Percentiles rank a stretch among this genome's conserved stretches.
Evolutionary conservation across 805 yeast genomes (phyloP).

Genomic region (Ogataea polymorpha): DNA sequence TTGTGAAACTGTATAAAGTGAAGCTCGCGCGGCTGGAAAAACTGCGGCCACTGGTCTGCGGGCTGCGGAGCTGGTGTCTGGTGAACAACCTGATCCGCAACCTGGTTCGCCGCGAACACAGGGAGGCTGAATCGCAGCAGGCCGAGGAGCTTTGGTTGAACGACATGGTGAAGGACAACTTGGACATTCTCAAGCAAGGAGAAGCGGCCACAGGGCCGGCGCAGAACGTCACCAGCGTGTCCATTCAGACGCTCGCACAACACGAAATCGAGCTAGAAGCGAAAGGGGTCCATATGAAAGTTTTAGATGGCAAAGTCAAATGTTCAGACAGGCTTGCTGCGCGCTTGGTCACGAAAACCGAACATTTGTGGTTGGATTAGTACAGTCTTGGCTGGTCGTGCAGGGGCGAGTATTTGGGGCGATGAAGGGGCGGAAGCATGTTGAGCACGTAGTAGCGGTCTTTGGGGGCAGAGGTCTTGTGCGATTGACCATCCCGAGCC

Average conservation of each 20-base stretch:
- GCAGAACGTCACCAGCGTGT: conserved; percentile 2
- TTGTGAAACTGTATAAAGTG: conserved; percentile 29
- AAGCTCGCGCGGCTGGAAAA: conserved; percentile 22
- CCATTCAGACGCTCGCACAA: conserved; percentile 35
- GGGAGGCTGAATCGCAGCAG: conserved; percentile 1
- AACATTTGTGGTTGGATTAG: conserved; percentile 10
- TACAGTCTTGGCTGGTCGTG: conserved; percentile 5
- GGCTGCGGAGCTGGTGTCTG: conserved; percentile 29
- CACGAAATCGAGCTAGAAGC: conserved; percentile 38
- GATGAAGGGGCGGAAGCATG: conserved; percentile 16
- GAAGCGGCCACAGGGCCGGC: background rate
- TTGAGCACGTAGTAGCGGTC: conserved; percentile 12
- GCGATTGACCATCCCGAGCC: background rate
- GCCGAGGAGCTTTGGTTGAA: conserved; percentile 17
- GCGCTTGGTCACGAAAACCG: conserved; percentile 16
- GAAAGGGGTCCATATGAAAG: conserved; percentile 5
- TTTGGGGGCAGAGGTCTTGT: conserved; percentile 5
- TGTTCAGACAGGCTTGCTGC: conserved; percentile 9
- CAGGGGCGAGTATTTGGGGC: conserved; percentile 8
- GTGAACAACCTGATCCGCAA: conserved; percentile 26
- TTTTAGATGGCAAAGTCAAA: conserved; percentile 15
- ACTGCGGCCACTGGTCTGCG: conserved; percentile 18
- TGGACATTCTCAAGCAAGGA: conserved; percentile 1
- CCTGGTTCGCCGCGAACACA: conserved; percentile 8
- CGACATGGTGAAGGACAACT: conserved; percentile 22